Conservation (phyloP, 768 basidiomycete species). For the Kwoniella heveanensis region DNA sequence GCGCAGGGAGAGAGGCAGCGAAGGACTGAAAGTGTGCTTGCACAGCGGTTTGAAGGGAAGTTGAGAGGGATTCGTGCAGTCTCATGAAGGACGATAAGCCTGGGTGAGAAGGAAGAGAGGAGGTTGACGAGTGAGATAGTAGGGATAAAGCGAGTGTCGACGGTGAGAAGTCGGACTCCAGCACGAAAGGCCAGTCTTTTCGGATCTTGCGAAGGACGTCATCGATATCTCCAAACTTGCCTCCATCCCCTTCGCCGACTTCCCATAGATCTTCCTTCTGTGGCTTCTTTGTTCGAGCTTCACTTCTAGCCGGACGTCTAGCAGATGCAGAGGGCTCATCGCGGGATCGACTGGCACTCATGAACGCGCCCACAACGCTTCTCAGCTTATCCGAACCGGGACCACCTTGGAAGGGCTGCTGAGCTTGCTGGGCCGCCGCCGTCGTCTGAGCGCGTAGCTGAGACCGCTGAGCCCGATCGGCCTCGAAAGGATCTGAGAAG, state of each 20-base stretch:
- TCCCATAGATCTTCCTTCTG: conserved; percentile 32
- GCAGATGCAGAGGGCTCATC: conserved; percentile 10
- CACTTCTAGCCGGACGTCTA: conserved; percentile 27
- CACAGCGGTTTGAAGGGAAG: conserved; percentile 52
- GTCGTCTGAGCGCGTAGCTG: conserved; percentile 39
- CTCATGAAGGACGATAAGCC: conserved; percentile 44
- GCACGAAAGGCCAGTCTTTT: conserved; percentile 84
- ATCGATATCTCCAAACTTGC: conserved; percentile 77
- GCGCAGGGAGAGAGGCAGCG: conserved; percentile 89
- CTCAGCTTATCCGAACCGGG: conserved; percentile 41
- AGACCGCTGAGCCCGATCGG: conserved; percentile 42
- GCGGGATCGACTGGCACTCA: conserved; percentile 33
- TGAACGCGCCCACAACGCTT: conserved; percentile 51
- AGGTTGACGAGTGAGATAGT: conserved; percentile 55
- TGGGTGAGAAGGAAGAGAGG: conserved; percentile 36
- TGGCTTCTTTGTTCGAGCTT: conserved; percentile 21
- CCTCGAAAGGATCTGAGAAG: conserved; percentile 50
- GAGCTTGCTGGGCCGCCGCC: conserved; percentile 32
- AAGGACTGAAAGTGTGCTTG: conserved; percentile 90
- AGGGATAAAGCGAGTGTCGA: conserved; percentile 90
- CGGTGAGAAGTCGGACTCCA: conserved; percentile 70
- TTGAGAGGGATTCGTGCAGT: conserved; percentile 48
- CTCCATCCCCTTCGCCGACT: conserved; percentile 28
- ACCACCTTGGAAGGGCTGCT: conserved; percentile 26
- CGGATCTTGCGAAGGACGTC: conserved; percentile 83